Evolutionary conservation across 495 filamentous ascomycete genomes (phyloP).

Genomic region (Aspergillus sclerotiicarbonarius): DNA sequence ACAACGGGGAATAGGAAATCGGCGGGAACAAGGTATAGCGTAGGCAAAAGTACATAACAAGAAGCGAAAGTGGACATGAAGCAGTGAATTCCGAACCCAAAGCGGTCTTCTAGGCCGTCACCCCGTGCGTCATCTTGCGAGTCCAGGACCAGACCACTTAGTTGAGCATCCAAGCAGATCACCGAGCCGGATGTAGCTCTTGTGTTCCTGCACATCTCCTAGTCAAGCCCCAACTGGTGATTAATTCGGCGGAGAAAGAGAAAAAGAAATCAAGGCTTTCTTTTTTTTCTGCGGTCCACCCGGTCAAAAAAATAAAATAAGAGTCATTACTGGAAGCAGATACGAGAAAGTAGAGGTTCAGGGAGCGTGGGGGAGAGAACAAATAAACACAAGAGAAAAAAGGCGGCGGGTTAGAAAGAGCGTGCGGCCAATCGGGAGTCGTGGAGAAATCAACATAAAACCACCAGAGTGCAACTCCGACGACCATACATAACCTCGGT

Average conservation of each 20-base stretch:
- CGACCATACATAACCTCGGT: conserved; percentile 23
- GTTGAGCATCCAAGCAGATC: conserved; percentile 16
- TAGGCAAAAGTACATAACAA: conserved; percentile 56
- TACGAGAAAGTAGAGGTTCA: conserved; percentile 30
- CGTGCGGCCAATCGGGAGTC: conserved; percentile 33
- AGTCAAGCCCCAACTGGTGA: conserved; percentile 21
- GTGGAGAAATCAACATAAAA: conserved; percentile 29
- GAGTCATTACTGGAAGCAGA: conserved; percentile 36
- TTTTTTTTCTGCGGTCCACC: conserved; percentile 27
- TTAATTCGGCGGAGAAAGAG: conserved; percentile 23
- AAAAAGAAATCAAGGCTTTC: conserved; percentile 21
- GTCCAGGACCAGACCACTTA: conserved; percentile 21
- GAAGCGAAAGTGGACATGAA: conserved; percentile 45
- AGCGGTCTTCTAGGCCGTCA: conserved; percentile 16
- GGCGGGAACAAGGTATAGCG: conserved; percentile 46
- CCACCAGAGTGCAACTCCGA: conserved; percentile 22
- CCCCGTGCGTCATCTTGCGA: conserved; percentile 26
- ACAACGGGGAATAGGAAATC: conserved; percentile 36
- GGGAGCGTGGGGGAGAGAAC: conserved; percentile 37
- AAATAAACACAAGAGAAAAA: conserved; percentile 38
- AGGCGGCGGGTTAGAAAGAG: conserved; percentile 27
- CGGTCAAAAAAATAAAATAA: conserved; percentile 29
- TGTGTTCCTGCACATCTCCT: conserved; percentile 30
- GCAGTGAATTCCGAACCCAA: conserved; percentile 22
- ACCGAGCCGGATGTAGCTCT: conserved; percentile 19